Conservation (phyloP, 345 rosid species). For the Toxicodendron radicans region DNA sequence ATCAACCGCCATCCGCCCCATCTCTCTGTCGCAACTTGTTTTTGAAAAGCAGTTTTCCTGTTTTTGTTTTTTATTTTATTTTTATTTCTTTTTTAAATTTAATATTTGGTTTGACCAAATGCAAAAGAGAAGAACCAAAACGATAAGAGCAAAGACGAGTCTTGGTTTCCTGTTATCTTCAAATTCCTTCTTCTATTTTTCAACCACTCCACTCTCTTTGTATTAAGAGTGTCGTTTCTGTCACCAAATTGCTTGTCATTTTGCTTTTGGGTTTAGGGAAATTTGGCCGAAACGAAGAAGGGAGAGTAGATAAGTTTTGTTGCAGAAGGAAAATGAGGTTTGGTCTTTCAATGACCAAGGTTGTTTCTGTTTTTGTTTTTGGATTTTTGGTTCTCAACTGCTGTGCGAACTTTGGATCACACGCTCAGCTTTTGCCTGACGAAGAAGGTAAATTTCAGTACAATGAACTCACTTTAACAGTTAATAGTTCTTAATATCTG, state of each 20-base stretch:
- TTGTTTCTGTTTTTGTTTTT: conserved; percentile 28
- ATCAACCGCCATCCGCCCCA: not conserved
- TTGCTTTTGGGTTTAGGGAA: not conserved
- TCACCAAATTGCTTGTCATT: conserved; percentile 1
- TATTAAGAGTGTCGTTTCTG: not conserved
- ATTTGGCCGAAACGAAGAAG: not conserved
- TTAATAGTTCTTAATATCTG: not conserved
- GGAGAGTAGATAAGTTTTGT: not conserved
- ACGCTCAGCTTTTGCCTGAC: conserved; percentile 51
- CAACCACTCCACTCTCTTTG: conserved; percentile 1
- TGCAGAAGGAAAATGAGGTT: conserved; percentile 30
- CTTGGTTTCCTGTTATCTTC: not conserved
- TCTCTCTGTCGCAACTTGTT: not conserved
- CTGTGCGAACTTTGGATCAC: conserved; percentile 32
- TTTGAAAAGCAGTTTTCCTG: not conserved
- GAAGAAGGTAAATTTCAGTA: conserved; percentile 48
- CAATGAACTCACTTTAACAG: too few species aligned
- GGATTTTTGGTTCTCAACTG: conserved; percentile 31
- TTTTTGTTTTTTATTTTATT: too few species aligned
- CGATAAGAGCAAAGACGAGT: not conserved
- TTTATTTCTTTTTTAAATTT: not conserved
- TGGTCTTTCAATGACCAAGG: conserved; percentile 22
- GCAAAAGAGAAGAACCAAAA: not conserved
- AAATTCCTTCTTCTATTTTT: not conserved
- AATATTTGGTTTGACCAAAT: not conserved